Evolutionary conservation across 2,329 filamentous ascomycete species (phyloP).

Genomic region (Diaporthe australafricana): DNA sequence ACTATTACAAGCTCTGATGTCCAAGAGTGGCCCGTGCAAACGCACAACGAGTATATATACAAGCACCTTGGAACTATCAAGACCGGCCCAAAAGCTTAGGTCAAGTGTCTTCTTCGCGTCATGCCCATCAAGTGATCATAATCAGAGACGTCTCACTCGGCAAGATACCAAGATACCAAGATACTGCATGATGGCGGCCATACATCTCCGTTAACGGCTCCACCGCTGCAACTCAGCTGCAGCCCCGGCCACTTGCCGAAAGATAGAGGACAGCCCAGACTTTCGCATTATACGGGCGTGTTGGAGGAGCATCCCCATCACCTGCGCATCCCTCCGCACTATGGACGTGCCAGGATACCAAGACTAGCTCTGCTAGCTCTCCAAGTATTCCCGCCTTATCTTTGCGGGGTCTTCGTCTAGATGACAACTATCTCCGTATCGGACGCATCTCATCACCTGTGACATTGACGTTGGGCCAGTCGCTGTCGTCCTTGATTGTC

Average conservation of each 20-base stretch:
- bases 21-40: not conserved
- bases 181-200: not conserved
- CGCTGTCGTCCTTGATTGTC: conserved; percentile 13
- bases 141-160: not conserved
- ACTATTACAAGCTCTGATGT: not conserved
- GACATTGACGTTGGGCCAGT: conserved; percentile 21
- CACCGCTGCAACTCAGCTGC: not conserved
- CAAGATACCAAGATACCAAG: no score
- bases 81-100: not conserved
- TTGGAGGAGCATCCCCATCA: not conserved
- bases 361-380: not conserved
- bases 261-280: not conserved
- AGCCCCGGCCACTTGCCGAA: not conserved
- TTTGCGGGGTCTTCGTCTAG: conserved; percentile 34
- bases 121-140: not conserved
- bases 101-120: not conserved
- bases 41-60: not conserved
- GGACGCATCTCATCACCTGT: conserved; percentile 20
- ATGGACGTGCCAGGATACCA: not conserved
- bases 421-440: conserved; percentile 33
- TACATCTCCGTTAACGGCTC: not conserved
- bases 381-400: conserved; percentile 30
- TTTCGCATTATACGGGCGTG: not conserved
- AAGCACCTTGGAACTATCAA: not conserved
- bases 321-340: not conserved